phyloP scores from a whole-genome alignment of 805 yeast genomes.

The Wickerhamiella australiensis region DNA sequence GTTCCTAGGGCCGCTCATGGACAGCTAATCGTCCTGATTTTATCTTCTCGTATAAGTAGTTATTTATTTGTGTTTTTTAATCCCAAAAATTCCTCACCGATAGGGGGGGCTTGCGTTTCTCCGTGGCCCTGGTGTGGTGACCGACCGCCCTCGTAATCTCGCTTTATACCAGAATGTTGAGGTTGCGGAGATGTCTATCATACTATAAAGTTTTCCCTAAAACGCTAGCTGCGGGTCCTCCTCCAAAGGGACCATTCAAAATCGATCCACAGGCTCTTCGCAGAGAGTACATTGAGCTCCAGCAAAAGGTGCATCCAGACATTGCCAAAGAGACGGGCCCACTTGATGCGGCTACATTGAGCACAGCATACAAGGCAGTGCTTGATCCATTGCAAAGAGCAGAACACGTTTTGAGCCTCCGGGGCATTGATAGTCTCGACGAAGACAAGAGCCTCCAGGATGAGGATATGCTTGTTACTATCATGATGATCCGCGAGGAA shows the following conservation, averaged over 20 bases:
- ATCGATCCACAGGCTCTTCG: slow-evolving; percentile 47
- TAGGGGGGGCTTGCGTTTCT: no score
- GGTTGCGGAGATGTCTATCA: slow-evolving; percentile 4
- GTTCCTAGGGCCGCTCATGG: no score
- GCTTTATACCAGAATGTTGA: not conserved
- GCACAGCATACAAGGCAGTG: slow-evolving; percentile 65
- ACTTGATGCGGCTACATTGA: slow-evolving; percentile 43
- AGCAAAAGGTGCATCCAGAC: slow-evolving; percentile 76
- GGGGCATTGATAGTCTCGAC: slow-evolving; percentile 45
- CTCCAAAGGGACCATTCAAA: slow-evolving; percentile 47
- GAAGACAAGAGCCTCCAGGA: slow-evolving; percentile 34
- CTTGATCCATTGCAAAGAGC: slow-evolving; percentile 61
- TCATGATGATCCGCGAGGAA: slow-evolving; percentile 75
- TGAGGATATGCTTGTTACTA: slow-evolving; percentile 51
- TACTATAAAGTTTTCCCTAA: slow-evolving; percentile 63
- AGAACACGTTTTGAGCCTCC: slow-evolving; percentile 40
- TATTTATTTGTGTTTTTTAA: not conserved
- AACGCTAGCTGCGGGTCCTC: slow-evolving; percentile 55
- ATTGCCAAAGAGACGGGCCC: slow-evolving; percentile 27
- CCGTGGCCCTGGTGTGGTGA: not conserved
- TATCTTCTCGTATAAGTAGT: no score
- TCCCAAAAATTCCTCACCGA: no score
- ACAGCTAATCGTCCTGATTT: no score
- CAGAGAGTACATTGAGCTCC: slow-evolving; percentile 62
- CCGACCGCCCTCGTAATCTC: not conserved